These are phyloP conservation scores for Pseudogymnoascus sp. DNA, from an alignment of 2,329 filamentous ascomycete species.

Conservation along the genomic window DNA sequence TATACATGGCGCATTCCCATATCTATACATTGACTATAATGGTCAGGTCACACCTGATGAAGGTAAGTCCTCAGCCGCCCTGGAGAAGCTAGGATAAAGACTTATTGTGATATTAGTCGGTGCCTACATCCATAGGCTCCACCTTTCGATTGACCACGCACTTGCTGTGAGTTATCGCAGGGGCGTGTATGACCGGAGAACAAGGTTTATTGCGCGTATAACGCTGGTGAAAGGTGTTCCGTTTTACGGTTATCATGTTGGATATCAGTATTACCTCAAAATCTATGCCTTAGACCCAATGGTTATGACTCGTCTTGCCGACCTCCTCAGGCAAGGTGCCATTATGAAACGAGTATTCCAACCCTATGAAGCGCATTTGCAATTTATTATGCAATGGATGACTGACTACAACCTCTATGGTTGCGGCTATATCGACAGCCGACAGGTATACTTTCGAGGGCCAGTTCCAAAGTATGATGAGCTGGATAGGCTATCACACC, in stretches of 20 bases:
- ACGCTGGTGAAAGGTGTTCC: slow-evolving; percentile 87
- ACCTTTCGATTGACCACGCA: slow-evolving; percentile 84
- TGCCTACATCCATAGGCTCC: slow-evolving; percentile 67
- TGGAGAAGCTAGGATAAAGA: neutral
- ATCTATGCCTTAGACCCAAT: slow-evolving; percentile 87
- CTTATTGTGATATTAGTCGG: slow-evolving; percentile 46
- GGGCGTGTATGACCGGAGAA: slow-evolving; percentile 61
- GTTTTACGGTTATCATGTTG: slow-evolving; percentile 93
- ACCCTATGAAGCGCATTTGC: slow-evolving; percentile 87
- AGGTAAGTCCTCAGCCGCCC: slow-evolving; percentile 44
- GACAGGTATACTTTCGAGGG: slow-evolving; percentile 61
- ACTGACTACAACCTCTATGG: slow-evolving; percentile 96
- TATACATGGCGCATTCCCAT: slow-evolving; percentile 91
- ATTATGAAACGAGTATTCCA: slow-evolving; percentile 80
- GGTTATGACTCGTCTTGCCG: slow-evolving; percentile 78
- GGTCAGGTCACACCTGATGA: slow-evolving; percentile 58
- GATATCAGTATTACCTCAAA: slow-evolving; percentile 85
- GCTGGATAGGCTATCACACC: slow-evolving; percentile 50
- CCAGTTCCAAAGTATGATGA: slow-evolving; percentile 66
- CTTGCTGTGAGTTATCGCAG: slow-evolving; percentile 77
- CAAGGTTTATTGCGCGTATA: slow-evolving; percentile 77
- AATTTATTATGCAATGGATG: slow-evolving; percentile 96
- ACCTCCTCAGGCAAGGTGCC: slow-evolving; percentile 79
- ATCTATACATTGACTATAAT: slow-evolving; percentile 83
- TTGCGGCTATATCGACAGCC: slow-evolving; percentile 74